A percentile compares a stretch with the other conserved stretches of the same genome.
These are phyloP conservation scores for Ephemerocybe angulata DNA, from an alignment of 768 basidiomycete species.

Conservation along the genomic window DNA sequence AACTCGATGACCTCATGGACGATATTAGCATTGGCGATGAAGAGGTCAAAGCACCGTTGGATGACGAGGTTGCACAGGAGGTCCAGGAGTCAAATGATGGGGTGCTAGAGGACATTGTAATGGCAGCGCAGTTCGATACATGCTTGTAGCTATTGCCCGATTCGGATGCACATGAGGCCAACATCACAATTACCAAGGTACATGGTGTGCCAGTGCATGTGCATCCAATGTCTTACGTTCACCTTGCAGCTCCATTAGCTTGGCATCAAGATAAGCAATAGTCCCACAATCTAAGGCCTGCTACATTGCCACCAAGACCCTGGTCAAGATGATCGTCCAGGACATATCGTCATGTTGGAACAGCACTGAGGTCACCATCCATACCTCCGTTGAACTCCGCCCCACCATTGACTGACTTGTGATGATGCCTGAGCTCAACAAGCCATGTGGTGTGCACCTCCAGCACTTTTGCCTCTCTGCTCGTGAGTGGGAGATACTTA, in stretches of 20 bases:
- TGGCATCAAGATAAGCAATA: neutral
- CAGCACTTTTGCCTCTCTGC: constrained; percentile 21
- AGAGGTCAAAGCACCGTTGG: neutral
- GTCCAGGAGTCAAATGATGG: constrained; percentile 21
- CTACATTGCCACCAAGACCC: neutral
- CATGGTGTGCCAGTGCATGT: neutral
- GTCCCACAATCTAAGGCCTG: neutral
- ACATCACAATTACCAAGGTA: neutral
- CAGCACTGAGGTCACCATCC: constrained; percentile 29
- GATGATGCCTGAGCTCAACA: constrained; percentile 5
- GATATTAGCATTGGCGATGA: constrained; percentile 6
- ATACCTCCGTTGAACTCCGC: constrained; percentile 26
- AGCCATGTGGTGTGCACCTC: constrained; percentile 15
- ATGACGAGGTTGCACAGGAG: constrained; percentile 15
- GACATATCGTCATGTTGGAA: constrained; percentile 8
- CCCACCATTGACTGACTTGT: constrained; percentile 25
- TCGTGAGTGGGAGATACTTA: constrained; percentile 30
- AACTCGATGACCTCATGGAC: constrained; percentile 7
- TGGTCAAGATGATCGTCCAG: neutral
- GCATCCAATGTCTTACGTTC: neutral
- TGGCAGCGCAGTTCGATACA: constrained; percentile 22
- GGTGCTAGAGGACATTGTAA: constrained; percentile 24
- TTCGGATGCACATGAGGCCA: neutral
- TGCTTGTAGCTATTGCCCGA: neutral
- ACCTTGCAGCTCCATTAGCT: neutral